Evolutionary conservation across 805 yeast genomes (phyloP).

Genomic region (Nakazawaea molendinolei): DNA sequence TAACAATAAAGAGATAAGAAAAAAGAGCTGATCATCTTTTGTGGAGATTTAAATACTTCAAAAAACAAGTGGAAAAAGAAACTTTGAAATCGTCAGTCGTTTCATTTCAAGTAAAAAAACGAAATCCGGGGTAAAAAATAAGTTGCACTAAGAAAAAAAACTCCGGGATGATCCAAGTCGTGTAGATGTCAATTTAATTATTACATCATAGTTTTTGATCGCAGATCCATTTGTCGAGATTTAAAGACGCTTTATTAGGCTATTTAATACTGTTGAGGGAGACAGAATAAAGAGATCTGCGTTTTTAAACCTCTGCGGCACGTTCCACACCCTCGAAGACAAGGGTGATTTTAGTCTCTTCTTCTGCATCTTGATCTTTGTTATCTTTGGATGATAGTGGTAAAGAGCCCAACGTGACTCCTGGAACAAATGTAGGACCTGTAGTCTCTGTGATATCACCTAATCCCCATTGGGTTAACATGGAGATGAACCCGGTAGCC

Average conservation of each 20-base stretch:
- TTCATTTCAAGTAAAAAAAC: too few relatives aligned
- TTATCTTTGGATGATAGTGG: slow-evolving; percentile 6
- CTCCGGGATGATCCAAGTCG: too few relatives aligned
- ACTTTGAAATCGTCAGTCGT: too few relatives aligned
- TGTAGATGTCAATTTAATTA: too few relatives aligned
- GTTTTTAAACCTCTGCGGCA: too few relatives aligned
- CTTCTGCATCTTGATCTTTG: slow-evolving; percentile 8
- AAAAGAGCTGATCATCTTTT: too few relatives aligned
- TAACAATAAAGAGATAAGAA: neutral
- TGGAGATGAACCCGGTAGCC: slow-evolving; percentile 54
- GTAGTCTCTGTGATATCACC: slow-evolving; percentile 47
- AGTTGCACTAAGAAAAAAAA: too few relatives aligned
- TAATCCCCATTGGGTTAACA: slow-evolving; percentile 63
- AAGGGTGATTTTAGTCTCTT: slow-evolving; percentile 6
- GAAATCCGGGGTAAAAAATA: slow-evolving; percentile 7
- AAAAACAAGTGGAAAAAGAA: too few relatives aligned
- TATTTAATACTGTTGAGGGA: slow-evolving; percentile 1
- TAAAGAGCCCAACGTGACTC: slow-evolving; percentile 13
- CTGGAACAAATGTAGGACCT: slow-evolving; percentile 37
- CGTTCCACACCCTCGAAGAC: slow-evolving; percentile 13
- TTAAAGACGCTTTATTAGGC: too few relatives aligned
- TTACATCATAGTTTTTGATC: too few relatives aligned
- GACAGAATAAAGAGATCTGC: neutral
- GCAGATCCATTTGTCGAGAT: too few relatives aligned
- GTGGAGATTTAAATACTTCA: too few relatives aligned